Base-by-base conservation (phyloP, 129 eudicot species). In the Silybum marianum region DNA sequence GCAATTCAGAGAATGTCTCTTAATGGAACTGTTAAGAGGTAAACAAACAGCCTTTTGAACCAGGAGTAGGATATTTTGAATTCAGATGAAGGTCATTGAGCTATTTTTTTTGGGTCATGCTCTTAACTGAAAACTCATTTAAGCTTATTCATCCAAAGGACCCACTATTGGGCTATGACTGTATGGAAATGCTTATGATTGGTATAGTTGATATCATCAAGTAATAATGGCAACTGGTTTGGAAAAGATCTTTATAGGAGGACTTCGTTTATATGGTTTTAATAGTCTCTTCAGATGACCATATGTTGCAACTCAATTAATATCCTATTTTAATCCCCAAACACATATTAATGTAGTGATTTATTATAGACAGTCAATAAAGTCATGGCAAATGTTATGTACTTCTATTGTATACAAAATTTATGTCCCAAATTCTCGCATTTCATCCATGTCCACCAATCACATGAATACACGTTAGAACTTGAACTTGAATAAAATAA, bases 251-350 rank as follows among this genome's bases (percentile, higher is more conserved):
- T 32, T 32, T 38, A 62, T 38, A 9, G n/a, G 40, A 22, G 72
- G 48, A 66, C 73, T 12, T 77, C 62, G 65, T 65, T 77, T 63
- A 38, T 77, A 18, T 46, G 22, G 18, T 23, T 42, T 40, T n/a
- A 16, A 12, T 44, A 44, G 38, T 73, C 22, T 74, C 40, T 23
- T 42, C 36, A 73, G 14, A 38, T 71, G 23, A 71, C 75, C 75
- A 71, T 36, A 34, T 71, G 54, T 65, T 9, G 13, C 66, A 58
- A 58, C 66, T 7, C 9, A 58, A 58, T 18, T 58, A 54, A 6
- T 54, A 54, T 62, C 26, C 24, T 21, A 62, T 62, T 19, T 48
- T 14, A 22, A 74, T 46, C 40, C 80, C 62, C n/a, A 60, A 21
- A 34, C 22, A 32, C 32, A 25, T 6, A 2, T 54, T 60, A 21